Evolutionary conservation across 2,329 filamentous ascomycete species (phyloP).

Genomic region (Ascochyta viciae-villosae): DNA sequence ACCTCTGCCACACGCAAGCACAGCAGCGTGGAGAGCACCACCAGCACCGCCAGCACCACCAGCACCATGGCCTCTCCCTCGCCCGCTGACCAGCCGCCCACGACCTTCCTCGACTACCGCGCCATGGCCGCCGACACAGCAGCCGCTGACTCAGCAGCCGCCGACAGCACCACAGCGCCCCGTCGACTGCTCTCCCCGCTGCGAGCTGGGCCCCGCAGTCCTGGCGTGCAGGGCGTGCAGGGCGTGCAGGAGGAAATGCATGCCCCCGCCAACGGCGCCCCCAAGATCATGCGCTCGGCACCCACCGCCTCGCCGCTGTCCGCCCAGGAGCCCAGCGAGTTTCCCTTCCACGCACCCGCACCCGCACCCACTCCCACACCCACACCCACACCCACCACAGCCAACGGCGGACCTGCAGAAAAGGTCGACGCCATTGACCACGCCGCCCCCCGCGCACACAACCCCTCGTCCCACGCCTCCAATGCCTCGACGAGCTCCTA

Average conservation of each 20-base stretch:
- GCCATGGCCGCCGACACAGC: slow-evolving; percentile 40
- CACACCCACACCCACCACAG: slow-evolving; percentile 15
- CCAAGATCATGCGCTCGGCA: slow-evolving; percentile 40
- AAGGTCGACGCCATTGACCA: slow-evolving; percentile 26
- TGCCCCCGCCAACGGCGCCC: slow-evolving; percentile 30
- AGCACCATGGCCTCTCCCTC: slow-evolving; percentile 7
- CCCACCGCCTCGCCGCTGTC: slow-evolving; percentile 40
- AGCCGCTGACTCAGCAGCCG: slow-evolving; percentile 17
- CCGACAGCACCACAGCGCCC: slow-evolving; percentile 29
- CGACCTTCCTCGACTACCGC: not conserved
- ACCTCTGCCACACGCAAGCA: slow-evolving; percentile 14
- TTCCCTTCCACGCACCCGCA: slow-evolving; percentile 43
- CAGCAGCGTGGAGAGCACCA: not conserved
- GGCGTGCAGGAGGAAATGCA: slow-evolving; percentile 26
- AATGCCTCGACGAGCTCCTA: slow-evolving; percentile 35
- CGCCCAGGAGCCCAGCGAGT: slow-evolving; percentile 41
- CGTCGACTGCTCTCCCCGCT: slow-evolving; percentile 35
- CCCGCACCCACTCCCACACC: not conserved
- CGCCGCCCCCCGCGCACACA: slow-evolving; percentile 21
- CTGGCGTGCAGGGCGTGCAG: slow-evolving; percentile 25
- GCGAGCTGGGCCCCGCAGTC: slow-evolving; percentile 12
- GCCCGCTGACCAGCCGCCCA: slow-evolving; percentile 5
- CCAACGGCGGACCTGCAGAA: slow-evolving; percentile 28
- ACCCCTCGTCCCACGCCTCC: slow-evolving; percentile 29
- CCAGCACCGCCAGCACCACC: not conserved